These are phyloP conservation scores for Peronospora farinosa DNA, from an alignment of 352 stramenopile species.

Conservation along the genomic window DNA sequence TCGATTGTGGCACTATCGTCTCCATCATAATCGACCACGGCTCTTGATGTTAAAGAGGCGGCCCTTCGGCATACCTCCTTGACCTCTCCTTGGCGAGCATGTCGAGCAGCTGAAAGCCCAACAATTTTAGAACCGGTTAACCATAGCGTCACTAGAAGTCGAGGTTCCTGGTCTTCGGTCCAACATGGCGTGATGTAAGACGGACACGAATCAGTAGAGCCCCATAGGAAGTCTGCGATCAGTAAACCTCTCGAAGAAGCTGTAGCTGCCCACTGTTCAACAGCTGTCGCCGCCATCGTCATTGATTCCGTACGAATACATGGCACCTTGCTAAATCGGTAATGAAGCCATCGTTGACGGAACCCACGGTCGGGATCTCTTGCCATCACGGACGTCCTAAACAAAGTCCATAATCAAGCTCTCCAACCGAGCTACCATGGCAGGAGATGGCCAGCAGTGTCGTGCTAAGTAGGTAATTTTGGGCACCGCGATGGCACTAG, in stretches of 20 bases:
- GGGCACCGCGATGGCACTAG: background rate
- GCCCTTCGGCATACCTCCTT: too few relatives aligned
- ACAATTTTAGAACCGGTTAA: background rate
- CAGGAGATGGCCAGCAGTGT: background rate
- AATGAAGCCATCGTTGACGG: background rate
- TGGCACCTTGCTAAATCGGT: background rate
- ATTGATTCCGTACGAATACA: background rate
- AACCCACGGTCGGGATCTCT: background rate
- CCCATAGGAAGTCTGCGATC: background rate
- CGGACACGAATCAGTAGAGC: background rate
- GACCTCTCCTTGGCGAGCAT: background rate
- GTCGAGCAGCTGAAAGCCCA: background rate
- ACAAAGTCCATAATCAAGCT: slow-evolving; percentile 1
- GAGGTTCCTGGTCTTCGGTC: background rate
- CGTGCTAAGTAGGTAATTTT: background rate
- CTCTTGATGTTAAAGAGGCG: too few relatives aligned
- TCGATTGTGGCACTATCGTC: too few relatives aligned
- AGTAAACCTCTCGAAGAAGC: background rate
- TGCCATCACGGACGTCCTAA: background rate
- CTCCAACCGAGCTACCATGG: background rate
- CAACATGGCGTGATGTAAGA: background rate
- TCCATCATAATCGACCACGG: too few relatives aligned
- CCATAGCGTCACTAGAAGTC: background rate
- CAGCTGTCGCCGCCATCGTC: background rate
- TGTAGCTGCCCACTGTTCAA: background rate